phyloP scores from a whole-genome alignment of 2,329 filamentous ascomycete species.

The Xylariales sp. region DNA sequence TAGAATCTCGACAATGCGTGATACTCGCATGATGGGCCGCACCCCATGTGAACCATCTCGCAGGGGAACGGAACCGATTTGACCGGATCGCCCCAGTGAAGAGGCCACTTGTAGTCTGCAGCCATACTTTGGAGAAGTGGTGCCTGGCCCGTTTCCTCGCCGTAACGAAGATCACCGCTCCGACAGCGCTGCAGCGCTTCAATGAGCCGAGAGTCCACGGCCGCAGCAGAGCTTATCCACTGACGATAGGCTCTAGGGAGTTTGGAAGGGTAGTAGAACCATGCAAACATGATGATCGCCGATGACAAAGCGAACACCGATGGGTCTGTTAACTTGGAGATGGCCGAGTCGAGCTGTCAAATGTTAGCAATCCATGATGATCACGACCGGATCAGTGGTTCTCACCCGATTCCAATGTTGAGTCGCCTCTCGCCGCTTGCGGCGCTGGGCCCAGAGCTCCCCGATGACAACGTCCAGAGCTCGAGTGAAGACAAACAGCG shows the following conservation, averaged over 20 bases:
- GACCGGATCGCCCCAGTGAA: conserved; percentile 68
- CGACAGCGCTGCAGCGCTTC: conserved; percentile 66
- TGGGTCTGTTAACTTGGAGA: conserved; percentile 55
- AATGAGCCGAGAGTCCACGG: conserved; percentile 70
- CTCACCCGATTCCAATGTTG: conserved; percentile 44
- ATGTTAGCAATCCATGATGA: no score
- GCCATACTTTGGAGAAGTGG: conserved; percentile 68
- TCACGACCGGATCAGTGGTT: no score
- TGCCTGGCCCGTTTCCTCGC: conserved; percentile 66
- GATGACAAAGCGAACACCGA: conserved; percentile 67
- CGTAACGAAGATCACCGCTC: conserved; percentile 63
- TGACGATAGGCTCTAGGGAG: conserved; percentile 72
- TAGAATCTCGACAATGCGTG: conserved; percentile 67
- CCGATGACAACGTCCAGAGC: conserved; percentile 69
- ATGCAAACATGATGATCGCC: conserved; percentile 82
- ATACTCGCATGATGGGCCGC: conserved; percentile 67
- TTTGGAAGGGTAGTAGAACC: conserved; percentile 71
- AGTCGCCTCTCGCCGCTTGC: conserved; percentile 38
- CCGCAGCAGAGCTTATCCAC: conserved; percentile 76
- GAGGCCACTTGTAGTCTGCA: conserved; percentile 62
- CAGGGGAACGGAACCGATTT: conserved; percentile 71
- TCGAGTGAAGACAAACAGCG: conserved; percentile 69
- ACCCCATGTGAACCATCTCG: conserved; percentile 78
- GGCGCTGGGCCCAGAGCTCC: conserved; percentile 56
- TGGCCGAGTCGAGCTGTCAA: conserved; percentile 32